Percentiles rank a stretch among this genome's conserved stretches.
These are phyloP conservation scores for Mucor racemosus DNA, from an alignment of 371 early-diverging fungal species.

Conservation along the genomic window DNA sequence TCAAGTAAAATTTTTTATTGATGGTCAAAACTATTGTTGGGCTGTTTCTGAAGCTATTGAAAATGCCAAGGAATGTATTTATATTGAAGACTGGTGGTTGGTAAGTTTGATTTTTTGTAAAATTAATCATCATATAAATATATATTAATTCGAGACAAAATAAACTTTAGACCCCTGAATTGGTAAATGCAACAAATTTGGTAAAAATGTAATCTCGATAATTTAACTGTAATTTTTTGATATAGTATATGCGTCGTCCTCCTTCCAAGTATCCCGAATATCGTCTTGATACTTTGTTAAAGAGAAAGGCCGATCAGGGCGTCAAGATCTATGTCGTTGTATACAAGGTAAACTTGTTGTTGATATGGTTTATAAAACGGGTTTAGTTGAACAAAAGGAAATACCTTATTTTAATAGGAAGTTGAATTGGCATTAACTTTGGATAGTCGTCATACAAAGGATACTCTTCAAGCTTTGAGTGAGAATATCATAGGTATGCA, in stretches of 20 bases:
- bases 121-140: background rate
- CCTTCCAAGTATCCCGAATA: conserved; percentile 73
- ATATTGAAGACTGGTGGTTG: conserved; percentile 95
- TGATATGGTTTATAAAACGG: background rate
- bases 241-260: conserved; percentile 81
- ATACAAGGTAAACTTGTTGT: conserved; percentile 65
- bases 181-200: conserved; percentile 31
- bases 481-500: conserved; percentile 71
- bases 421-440: conserved; percentile 79
- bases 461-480: conserved; percentile 73
- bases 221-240: background rate
- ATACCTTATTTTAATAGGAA: conserved; percentile 55
- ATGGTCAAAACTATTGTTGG: conserved; percentile 85
- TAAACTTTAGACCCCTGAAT: conserved; percentile 46
- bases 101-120: conserved; percentile 36
- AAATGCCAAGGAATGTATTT: conserved; percentile 76
- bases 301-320: conserved; percentile 87
- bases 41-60: conserved; percentile 81
- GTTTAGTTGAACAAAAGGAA: conserved; percentile 14
- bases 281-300: conserved; percentile 83
- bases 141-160: background rate
- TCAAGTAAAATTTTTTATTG: conserved; percentile 77
- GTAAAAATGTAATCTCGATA: background rate
- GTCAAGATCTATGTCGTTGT: conserved; percentile 89
- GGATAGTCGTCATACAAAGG: conserved; percentile 84